Evolutionary conservation across 2,329 filamentous ascomycete species (phyloP).

Genomic region (Clonostachys chloroleuca): DNA sequence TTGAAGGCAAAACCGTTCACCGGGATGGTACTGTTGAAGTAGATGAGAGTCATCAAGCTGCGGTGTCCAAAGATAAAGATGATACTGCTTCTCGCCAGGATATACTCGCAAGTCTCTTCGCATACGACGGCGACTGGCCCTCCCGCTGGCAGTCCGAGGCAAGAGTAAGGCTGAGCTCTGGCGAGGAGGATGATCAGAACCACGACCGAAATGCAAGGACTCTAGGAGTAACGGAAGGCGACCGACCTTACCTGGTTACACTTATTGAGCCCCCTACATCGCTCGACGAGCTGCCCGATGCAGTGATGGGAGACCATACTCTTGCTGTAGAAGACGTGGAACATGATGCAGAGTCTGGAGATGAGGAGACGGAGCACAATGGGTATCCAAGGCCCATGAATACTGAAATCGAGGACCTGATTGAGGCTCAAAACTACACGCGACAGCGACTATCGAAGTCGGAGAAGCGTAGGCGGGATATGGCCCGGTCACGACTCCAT

Average conservation of each 20-base stretch:
- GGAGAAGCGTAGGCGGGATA: conserved; percentile 31
- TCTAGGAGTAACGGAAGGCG: conserved; percentile 11
- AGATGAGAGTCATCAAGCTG: conserved; percentile 24
- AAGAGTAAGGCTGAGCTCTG: not conserved
- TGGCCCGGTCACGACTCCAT: conserved; percentile 51
- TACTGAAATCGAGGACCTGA: conserved; percentile 34
- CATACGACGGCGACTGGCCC: conserved; percentile 20
- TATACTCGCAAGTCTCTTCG: conserved; percentile 52
- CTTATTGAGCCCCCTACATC: conserved; percentile 39
- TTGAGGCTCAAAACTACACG: conserved; percentile 25
- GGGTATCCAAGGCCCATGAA: conserved; percentile 11
- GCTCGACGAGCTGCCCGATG: conserved; percentile 33
- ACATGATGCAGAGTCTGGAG: conserved; percentile 4
- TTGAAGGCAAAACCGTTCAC: conserved; percentile 63
- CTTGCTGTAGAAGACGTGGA: conserved; percentile 14
- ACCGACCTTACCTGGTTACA: conserved; percentile 34
- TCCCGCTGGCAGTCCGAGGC: not conserved
- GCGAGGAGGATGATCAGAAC: conserved; percentile 21
- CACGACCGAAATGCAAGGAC: conserved; percentile 12
- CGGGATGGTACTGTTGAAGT: conserved; percentile 62
- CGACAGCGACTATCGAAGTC: conserved; percentile 28
- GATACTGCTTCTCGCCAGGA: conserved; percentile 59
- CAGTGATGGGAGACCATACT: conserved; percentile 26
- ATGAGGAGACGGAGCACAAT: no score
- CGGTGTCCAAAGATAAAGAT: conserved; percentile 20